phyloP scores from a whole-genome alignment of 768 basidiomycete species.

The Phylloporus arenicola region DNA sequence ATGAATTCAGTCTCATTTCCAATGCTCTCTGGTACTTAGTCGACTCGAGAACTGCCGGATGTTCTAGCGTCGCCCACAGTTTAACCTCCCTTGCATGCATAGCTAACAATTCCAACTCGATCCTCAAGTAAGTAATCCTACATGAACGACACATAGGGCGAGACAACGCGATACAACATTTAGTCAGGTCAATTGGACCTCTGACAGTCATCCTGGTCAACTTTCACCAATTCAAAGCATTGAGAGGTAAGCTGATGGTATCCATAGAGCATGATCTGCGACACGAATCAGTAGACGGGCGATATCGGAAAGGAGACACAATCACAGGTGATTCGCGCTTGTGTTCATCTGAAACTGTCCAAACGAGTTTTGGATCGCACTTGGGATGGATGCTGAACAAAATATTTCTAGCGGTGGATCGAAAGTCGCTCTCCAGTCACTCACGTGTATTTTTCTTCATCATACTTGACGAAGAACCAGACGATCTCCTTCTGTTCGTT shows the following conservation, averaged over 20 bases:
- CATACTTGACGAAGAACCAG: background rate
- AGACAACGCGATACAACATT: no score
- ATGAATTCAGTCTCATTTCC: no score
- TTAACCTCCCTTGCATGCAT: no score
- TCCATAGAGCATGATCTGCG: background rate
- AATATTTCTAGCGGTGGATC: background rate
- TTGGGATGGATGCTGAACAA: background rate
- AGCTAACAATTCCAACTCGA: no score
- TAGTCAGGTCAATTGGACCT: no score
- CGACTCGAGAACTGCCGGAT: no score
- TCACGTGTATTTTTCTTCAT: background rate
- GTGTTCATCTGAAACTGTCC: background rate
- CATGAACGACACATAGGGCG: conserved; percentile 20
- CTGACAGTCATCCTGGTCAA: no score
- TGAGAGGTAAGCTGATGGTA: background rate
- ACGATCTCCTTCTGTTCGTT: background rate
- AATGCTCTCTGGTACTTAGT: no score
- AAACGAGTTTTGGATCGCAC: background rate
- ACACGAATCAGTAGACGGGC: background rate
- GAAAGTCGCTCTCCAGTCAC: background rate
- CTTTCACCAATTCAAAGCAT: background rate
- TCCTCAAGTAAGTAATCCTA: no score
- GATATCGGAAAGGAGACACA: background rate
- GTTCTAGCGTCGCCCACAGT: no score
- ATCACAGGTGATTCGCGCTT: background rate